Conservation (phyloP, 2,329 filamentous ascomycete species). For the Venturia carpophila region DNA sequence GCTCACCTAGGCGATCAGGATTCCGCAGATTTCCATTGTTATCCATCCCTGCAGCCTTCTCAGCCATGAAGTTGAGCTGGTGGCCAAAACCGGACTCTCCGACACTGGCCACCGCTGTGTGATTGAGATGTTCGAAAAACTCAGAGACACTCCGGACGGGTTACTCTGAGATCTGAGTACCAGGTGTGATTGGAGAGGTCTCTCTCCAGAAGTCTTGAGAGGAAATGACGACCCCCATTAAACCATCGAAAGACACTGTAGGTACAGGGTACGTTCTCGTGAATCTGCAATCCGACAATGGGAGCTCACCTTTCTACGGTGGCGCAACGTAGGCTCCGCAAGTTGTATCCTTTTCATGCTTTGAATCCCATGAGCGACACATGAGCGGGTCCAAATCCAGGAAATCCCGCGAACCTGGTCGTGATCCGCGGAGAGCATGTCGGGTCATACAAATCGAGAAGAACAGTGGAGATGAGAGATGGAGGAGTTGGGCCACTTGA, state of each 20-base stretch:
- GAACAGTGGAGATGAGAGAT: neutral
- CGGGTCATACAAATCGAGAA: neutral
- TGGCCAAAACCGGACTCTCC: neutral
- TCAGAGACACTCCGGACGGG: too few species aligned
- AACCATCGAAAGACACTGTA: neutral
- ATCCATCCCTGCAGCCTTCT: neutral
- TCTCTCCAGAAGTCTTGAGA: neutral
- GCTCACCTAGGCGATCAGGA: too few species aligned
- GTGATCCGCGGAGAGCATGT: neutral
- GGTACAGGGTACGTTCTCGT: neutral
- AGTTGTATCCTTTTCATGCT: neutral
- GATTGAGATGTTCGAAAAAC: too few species aligned
- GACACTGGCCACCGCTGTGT: neutral
- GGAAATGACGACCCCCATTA: neutral
- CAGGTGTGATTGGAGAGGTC: neutral
- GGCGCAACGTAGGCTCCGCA: neutral
- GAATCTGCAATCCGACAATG: neutral
- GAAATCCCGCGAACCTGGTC: neutral
- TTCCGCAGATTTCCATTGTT: neutral
- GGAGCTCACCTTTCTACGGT: neutral
- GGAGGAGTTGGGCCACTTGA: neutral
- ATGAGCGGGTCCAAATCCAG: neutral
- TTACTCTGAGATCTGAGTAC: too few species aligned
- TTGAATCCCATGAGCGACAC: neutral
- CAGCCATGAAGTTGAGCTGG: neutral